Base-by-base conservation (phyloP, 345 rosid species). In the Murraya koenigii region DNA sequence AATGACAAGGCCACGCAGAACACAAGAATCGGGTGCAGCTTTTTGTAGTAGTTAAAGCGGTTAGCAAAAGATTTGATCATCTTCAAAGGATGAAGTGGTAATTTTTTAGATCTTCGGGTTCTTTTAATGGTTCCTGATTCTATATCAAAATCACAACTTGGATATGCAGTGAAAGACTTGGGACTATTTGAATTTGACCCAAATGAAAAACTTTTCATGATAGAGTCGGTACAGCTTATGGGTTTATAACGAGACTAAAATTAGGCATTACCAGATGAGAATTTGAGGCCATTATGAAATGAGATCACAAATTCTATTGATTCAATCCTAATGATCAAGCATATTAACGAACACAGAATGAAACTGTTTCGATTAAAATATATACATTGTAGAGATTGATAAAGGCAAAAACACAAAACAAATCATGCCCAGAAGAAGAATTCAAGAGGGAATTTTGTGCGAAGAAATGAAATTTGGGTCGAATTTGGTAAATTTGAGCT, bases 101-200 rank as follows among this genome's bases (percentile, higher is more conserved):
- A 84, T 19, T 66, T 84, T 89, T 85, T 94, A 23, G 88, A 69
- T 80, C 87, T 92, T 65, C 95, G 84, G 58, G 84, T 44, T 87
- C 93, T 86, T 79, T 85, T 94, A 30, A 84, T 36, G 26, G 87
- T 73, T 74, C 89, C 93, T 79, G 89, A 89, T 82, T 96, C 99
- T 84, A 96, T 71, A 82, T 94, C 99, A 60, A 94, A 87, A 61
- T 94, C 97, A 74, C 83, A 80, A 78, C 90, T 86, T 26, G 95
- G 90, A 77, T 96, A 96, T 55, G 98, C 93, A 80, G 81, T 72
- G 80, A 90, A 94, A 67, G 94, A 79, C 75, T 94, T 92, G 49
- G 92, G 83, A 80, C 85, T 90, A 66, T 81, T 88, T 75, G 91
- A 78, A 69, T 80, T 86, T 73, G 90, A 79, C 44, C 83, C 84